These are phyloP conservation scores for Huiozyma sinensis DNA, from an alignment of 805 yeast species.

Conservation along the genomic window DNA sequence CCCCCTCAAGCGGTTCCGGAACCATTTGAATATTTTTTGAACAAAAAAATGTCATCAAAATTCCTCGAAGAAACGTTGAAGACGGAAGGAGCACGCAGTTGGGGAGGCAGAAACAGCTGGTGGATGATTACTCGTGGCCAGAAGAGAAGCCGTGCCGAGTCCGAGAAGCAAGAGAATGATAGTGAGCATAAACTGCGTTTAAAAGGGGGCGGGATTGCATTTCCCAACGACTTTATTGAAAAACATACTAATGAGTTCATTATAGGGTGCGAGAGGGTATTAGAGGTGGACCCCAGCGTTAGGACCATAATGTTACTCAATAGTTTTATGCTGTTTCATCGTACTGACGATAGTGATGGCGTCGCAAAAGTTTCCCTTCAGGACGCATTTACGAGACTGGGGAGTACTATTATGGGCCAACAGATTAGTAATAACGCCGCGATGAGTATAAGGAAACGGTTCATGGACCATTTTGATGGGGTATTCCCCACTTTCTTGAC, in stretches of 20 bases:
- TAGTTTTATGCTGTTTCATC: constrained; percentile 2
- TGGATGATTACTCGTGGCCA: no score
- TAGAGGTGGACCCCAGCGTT: constrained; percentile 31
- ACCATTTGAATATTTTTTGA: no score
- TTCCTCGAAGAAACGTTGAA: no score
- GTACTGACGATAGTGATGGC: not conserved
- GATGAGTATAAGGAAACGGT: constrained; percentile 41
- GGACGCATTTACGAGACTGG: constrained; percentile 34
- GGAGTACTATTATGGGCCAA: constrained; percentile 50
- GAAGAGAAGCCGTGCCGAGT: not conserved
- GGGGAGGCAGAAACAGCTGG: no score
- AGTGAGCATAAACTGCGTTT: not conserved
- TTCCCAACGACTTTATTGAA: constrained; percentile 19
- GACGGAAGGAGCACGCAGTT: no score
- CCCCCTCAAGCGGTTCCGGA: no score
- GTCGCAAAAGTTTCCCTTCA: constrained; percentile 9
- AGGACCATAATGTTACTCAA: constrained; percentile 7
- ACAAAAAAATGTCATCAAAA: no score
- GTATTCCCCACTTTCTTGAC: constrained; percentile 43
- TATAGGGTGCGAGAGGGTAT: constrained; percentile 26
- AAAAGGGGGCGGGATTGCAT: not conserved
- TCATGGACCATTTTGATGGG: constrained; percentile 30
- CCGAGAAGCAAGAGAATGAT: not conserved
- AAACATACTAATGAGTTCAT: constrained; percentile 28
- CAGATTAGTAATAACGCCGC: constrained; percentile 82